phyloP scores from a whole-genome alignment of 192 early-diverging fungal genomes.

The Powellomyces hirtus region DNA sequence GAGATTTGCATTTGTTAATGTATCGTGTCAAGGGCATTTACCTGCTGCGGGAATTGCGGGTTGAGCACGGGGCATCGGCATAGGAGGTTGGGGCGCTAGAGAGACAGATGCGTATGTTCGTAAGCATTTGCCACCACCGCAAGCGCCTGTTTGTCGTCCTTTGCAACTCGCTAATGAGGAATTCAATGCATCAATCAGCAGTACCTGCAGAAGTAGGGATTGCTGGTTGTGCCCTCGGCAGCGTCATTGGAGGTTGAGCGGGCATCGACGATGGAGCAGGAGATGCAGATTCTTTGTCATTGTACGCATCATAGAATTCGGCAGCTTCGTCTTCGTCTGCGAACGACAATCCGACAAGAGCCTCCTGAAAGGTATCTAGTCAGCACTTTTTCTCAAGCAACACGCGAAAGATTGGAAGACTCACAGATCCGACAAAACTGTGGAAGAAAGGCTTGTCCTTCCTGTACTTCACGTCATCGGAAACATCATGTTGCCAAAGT shows the following conservation, averaged over 20 bases:
- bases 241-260: background rate
- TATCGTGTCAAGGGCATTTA: too few species aligned
- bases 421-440: constrained; percentile 44
- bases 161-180: too few species aligned
- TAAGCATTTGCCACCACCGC: background rate
- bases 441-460: constrained; percentile 49
- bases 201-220: background rate
- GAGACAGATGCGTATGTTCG: too few species aligned
- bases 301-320: constrained; percentile 28
- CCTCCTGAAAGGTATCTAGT: constrained; percentile 13
- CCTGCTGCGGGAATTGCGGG: too few species aligned
- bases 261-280: background rate
- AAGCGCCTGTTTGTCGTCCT: background rate
- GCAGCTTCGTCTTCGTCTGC: constrained; percentile 51
- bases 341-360: constrained; percentile 48
- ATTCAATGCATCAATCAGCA: too few species aligned
- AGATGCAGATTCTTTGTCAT: constrained; percentile 8
- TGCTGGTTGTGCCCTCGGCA: background rate
- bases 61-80: too few species aligned
- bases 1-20: too few species aligned
- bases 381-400: background rate
- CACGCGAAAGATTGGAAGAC: background rate
- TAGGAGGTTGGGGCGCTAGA: too few species aligned
- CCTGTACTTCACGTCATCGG: constrained; percentile 39
- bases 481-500: constrained; percentile 22